Evolutionary conservation across 2,329 filamentous ascomycete species (phyloP).

Genomic region (Alternaria alternata): DNA sequence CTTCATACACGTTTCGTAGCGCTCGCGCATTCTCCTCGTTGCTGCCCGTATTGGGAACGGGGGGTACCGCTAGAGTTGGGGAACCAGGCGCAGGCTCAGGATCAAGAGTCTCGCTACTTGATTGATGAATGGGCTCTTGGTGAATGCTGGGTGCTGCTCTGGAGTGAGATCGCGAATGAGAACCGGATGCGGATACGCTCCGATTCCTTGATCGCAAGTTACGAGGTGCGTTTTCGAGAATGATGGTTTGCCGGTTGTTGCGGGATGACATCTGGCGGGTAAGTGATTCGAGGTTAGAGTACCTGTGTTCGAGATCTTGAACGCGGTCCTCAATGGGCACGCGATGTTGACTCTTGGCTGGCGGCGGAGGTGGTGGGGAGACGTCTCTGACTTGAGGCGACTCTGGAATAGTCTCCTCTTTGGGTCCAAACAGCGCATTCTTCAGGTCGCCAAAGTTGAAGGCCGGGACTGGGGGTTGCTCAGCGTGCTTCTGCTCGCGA

Average conservation of each 20-base stretch:
- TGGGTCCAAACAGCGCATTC: conserved; percentile 28
- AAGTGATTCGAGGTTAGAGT: conserved; percentile 41
- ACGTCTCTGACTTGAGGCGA: conserved; percentile 19
- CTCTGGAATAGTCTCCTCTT: conserved; percentile 24
- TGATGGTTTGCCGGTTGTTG: conserved; percentile 50
- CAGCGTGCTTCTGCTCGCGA: conserved; percentile 5
- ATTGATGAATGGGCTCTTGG: conserved; percentile 23
- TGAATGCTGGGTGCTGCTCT: conserved; percentile 28
- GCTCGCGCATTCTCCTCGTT: conserved; percentile 11
- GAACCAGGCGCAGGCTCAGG: conserved; percentile 16
- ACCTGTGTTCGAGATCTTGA: conserved; percentile 40
- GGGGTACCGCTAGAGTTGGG: conserved; percentile 16
- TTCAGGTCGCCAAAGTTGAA: conserved; percentile 51
- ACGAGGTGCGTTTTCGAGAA: conserved; percentile 49
- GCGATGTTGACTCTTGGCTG: conserved; percentile 26
- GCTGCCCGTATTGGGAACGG: not conserved
- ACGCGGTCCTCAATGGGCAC: conserved; percentile 48
- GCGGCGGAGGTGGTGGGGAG: conserved; percentile 14
- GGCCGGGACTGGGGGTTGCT: conserved; percentile 36
- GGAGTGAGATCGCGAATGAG: conserved; percentile 18
- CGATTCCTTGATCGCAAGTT: conserved; percentile 43
- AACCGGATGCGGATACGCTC: conserved; percentile 33
- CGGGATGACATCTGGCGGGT: conserved; percentile 44
- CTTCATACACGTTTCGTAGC: conserved; percentile 34
- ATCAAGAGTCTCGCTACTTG: conserved; percentile 24